Conservation (phyloP, 2,329 filamentous ascomycete species). For the Epichloe brachyelytri region DNA sequence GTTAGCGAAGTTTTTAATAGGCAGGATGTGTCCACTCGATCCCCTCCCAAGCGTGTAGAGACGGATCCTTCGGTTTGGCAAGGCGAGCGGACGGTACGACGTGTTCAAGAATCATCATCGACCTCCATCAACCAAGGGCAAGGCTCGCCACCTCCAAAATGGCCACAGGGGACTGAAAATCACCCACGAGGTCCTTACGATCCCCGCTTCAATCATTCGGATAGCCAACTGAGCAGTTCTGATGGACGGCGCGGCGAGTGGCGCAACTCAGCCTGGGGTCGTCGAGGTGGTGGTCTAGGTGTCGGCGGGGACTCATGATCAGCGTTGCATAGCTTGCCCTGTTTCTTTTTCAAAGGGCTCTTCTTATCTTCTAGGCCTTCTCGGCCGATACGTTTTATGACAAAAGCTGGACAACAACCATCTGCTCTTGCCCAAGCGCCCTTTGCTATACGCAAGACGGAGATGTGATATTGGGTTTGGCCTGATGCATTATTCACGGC, state of each 20-base stretch:
- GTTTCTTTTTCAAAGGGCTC: not conserved
- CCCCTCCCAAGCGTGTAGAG: conserved; percentile 55
- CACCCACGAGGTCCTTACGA: conserved; percentile 30
- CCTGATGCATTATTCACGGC: conserved; percentile 26
- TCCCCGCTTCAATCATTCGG: conserved; percentile 30
- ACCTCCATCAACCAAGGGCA: conserved; percentile 24
- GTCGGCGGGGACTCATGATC: conserved; percentile 31
- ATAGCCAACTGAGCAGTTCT: conserved; percentile 25
- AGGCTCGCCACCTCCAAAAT: conserved; percentile 36
- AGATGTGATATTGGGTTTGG: conserved; percentile 19
- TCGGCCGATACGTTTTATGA: not conserved
- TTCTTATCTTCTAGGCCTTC: not conserved
- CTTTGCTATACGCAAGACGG: conserved; percentile 11
- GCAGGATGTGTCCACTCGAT: conserved; percentile 43
- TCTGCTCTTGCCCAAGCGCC: conserved; percentile 2
- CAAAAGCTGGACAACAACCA: not conserved
- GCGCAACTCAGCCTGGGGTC: conserved; percentile 43
- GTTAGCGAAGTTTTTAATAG: conserved; percentile 42
- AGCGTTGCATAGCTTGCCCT: not conserved
- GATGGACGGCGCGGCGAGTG: conserved; percentile 39
- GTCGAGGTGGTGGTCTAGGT: conserved; percentile 36
- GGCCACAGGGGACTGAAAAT: conserved; percentile 31
- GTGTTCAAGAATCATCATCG: conserved; percentile 51
- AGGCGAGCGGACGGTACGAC: conserved; percentile 71
- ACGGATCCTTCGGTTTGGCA: conserved; percentile 78